Base-by-base conservation (phyloP, 2,329 filamentous ascomycete species). In the Neopestalotiopsis clavispora region DNA sequence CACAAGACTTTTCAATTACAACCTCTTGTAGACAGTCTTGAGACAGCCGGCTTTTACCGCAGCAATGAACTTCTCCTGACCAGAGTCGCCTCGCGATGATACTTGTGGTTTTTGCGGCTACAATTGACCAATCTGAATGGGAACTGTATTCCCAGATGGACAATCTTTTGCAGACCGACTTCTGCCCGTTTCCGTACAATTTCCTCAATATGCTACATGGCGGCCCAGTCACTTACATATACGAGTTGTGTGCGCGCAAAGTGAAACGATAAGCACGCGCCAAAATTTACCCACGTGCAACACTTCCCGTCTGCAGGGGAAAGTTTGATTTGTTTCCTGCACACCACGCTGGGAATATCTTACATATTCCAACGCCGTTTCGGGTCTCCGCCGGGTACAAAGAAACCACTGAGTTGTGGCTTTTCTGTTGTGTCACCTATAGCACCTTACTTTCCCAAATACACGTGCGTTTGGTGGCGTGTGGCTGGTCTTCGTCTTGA, bases 201-300 rank as follows among this genome's bases (percentile, higher is more conserved):
- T 62, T 42, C 57, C 59, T 40, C 17, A 20, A 62, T 9, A 62
- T 62, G 28, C 17, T 7, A 40, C 59, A 62, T 38, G 12, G 59
- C 40, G 34, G 13, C 34, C 32, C 59, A 40, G 59, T 30, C 32
- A 40, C 59, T 42, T 62, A 40, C 32, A 20, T 38, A 40, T 62
- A 62, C 59, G 59, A 62, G 32, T 40, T 40, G 34, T 62, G 59
- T 62, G 17, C 32, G 30, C 28, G n/a, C 28, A 13, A 62, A 17
- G 59, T 62, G 59, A 62, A 62, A 62, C 59, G 34, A 34, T 9
- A 23, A 62, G 32, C 30, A 34, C 28, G 7, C 14, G 59, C 32
- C 6, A 38, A 59, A 40, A 62, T 20, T 13, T 62, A 9, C 32
- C 32, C 34, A n/a, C 59, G 30, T 62, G 59, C 59, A 62, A 62